Evolutionary conservation across 2,329 filamentous ascomycete species (phyloP), one percentile per base, ranked within the genome.

Genomic region (Trichophyton simii): DNA sequence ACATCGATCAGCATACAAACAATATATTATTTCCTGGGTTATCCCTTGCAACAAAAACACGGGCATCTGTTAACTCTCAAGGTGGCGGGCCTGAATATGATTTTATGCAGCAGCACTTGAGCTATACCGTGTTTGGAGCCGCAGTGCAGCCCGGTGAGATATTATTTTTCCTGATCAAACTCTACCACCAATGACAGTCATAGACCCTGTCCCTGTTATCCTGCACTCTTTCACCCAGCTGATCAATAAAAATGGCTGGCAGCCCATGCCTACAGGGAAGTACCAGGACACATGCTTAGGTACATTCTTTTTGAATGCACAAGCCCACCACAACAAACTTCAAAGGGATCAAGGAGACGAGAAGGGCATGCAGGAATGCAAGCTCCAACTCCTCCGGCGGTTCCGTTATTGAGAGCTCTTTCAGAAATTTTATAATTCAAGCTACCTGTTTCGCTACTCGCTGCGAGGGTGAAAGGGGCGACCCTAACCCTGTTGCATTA

Each of bases 91-190:
- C 46, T 52, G 46, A 52, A 52, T 13, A 22, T 28, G 46, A 52
- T 52, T 52, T 52, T 25, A 55, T 55, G 31, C 31, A 34, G 34
- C 28, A 36, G 4, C 15, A 25, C 28, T 18, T 28, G 28, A 36
- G 52, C 52, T 55, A 55, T 55, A 36, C 52, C 52, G 13, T 55
- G 28, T 55, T 55, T 36, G 52, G 52, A 55, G 52, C 52, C 52
- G 52, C 52, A 54, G 48, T 54, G 48, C 48, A 34, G 52, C 31
- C 5, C 52, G 20, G 52, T 28, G 28, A 13, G 28, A 36, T 55
- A 36, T 52, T 34, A 34, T 22, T 36, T 55, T 36, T 36, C 18
- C n/a, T 54, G 13, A 13, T 38, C 34, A 3, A 25, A 28, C 22
- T 25, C 9, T 25, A 9, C 52, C 31, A 34, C 52, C 52, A 36